Conservation (phyloP, 2,329 filamentous ascomycete genomes). For the Trichoderma arundinaceum region DNA sequence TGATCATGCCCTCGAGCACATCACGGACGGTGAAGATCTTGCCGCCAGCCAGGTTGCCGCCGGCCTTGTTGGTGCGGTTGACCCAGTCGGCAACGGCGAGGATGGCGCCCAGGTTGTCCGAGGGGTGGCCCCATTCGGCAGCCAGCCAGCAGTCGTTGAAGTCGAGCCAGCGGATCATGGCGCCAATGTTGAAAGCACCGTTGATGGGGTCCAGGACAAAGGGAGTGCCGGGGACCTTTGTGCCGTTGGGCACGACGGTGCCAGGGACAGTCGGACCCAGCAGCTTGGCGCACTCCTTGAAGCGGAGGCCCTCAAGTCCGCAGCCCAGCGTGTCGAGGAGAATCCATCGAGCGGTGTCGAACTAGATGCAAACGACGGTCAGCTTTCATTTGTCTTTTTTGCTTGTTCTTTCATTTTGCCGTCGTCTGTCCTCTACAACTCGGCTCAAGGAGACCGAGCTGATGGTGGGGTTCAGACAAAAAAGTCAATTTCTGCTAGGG, state of each 20-base stretch:
- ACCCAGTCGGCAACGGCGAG: constrained; percentile 97
- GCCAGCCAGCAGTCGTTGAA: constrained; percentile 99
- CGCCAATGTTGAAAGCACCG: constrained; percentile 97
- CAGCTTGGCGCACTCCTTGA: constrained; percentile 94
- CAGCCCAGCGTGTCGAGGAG: constrained; percentile 97
- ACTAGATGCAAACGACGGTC: constrained; percentile 56
- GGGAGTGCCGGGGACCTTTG: constrained; percentile 86
- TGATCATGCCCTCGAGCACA: constrained; percentile 96
- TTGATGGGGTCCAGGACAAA: constrained; percentile 96
- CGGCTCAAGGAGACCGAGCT: too few relatives aligned
- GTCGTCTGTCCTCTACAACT: not conserved
- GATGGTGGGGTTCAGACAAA: not conserved
- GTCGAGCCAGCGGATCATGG: constrained; percentile 98
- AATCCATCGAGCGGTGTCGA: constrained; percentile 94
- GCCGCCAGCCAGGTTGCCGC: constrained; percentile 80
- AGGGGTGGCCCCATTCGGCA: constrained; percentile 98
- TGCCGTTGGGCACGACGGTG: constrained; percentile 88
- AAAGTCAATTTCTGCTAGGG: too few relatives aligned
- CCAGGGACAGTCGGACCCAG: constrained; percentile 91
- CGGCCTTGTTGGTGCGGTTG: constrained; percentile 81
- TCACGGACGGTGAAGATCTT: constrained; percentile 89
- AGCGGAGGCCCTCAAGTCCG: constrained; percentile 91
- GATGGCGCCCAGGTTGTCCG: constrained; percentile 96
- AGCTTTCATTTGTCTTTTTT: not conserved
- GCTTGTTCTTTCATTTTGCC: not conserved